Evolutionary conservation across 148 eudicot species (phyloP), one percentile per base, ranked within the genome.

Genomic region (Rhododendron vialii): DNA sequence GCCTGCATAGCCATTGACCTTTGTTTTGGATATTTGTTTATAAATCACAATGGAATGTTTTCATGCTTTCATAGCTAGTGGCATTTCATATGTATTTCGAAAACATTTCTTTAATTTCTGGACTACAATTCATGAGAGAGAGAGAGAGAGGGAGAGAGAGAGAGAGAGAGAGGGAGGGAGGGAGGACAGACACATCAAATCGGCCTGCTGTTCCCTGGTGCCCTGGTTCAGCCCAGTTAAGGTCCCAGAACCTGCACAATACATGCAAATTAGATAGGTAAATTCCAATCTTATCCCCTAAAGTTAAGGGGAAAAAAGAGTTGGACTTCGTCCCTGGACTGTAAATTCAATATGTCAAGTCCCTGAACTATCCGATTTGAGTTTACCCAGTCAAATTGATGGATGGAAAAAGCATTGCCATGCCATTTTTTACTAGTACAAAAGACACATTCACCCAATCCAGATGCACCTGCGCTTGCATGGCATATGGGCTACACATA

Each of bases 1-100:
- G 87, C 83, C 94, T 92, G 87, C 82, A 85, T 26, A 63, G n/a
- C 41, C 33, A 17, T 47, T n/a, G 24, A 82, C 36, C 43, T 47
- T 47, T 17, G 81, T 28, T n/a, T 38, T 18, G 3, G 1, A 28
- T 81, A 50, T 15, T 82, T 14, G 13, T 6, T 50, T 50, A 53
- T 13, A 78, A 35, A 75, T 71, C n/a, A 77, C 17, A 83, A 41
- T 83, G 1, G 1, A 2, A 11, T 38, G 2, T 36, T 61, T 10
- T 20, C 81, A 55, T 33, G 24, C 7, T 9, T 36, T 22, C 50
- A 14, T 47, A 61, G 38, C 38, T 20, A 38, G 1, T 14, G 6
- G 48, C 36, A 63, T 65, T 33, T 10, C 36, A n/a, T 45, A 45
- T 78, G 35, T 47, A 78, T 5, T 78, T 78, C 41, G 5, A 55